These are phyloP conservation scores for Skeletonema menzelii DNA, from an alignment of 108 stramenopile species.

Conservation along the genomic window DNA sequence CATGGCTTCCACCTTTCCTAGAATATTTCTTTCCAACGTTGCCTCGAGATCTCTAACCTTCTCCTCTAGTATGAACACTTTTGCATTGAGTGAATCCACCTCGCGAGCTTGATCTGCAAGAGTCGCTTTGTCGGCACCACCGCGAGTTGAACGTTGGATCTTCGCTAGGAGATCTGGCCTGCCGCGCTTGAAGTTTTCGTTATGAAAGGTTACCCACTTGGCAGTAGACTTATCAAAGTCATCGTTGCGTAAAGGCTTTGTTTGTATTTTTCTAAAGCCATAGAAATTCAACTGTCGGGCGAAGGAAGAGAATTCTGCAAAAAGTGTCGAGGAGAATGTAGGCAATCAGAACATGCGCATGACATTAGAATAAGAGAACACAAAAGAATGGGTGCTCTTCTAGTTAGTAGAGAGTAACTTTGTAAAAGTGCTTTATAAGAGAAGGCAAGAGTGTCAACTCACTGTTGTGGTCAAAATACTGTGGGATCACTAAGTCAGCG, in stretches of 20 bases:
- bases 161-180: constrained; percentile 74
- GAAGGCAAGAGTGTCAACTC: constrained; percentile 53
- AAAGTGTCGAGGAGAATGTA: too few species aligned
- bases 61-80: constrained; percentile 58
- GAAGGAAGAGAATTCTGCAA: constrained; percentile 37
- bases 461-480: constrained; percentile 91
- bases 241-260: constrained; percentile 84
- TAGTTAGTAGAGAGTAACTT: too few species aligned
- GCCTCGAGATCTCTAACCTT: constrained; percentile 27
- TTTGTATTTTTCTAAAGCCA: constrained; percentile 72
- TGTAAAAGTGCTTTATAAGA: too few species aligned
- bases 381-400: too few species aligned
- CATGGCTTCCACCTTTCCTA: constrained; percentile 25
- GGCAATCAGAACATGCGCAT: too few species aligned
- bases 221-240: constrained; percentile 80
- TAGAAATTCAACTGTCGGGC: constrained; percentile 58
- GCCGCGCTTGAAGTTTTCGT: constrained; percentile 86
- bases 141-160: constrained; percentile 84
- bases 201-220: constrained; percentile 81
- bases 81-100: constrained; percentile 59
- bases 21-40: constrained; percentile 15
- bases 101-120: constrained; percentile 59
- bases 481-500: constrained; percentile 69
- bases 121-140: constrained; percentile 46
- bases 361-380: too few species aligned